These are phyloP conservation scores for Backusella tarrabulga DNA, from an alignment of 192 early-diverging fungal species.

Conservation along the genomic window DNA sequence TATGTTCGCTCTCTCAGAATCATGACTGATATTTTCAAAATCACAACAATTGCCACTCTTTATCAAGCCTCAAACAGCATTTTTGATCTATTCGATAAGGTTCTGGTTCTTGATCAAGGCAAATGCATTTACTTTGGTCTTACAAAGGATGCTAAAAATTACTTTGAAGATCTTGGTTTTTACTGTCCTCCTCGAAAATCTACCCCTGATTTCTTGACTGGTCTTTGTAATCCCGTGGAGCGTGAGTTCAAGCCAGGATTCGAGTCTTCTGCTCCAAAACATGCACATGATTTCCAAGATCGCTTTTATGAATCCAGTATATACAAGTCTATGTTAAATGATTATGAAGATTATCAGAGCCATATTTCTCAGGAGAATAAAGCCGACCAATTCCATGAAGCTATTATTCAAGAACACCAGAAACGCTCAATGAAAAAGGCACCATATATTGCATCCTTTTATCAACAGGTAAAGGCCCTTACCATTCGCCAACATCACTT, in stretches of 20 bases:
- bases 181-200: constrained; percentile 66
- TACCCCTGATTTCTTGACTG: constrained; percentile 71
- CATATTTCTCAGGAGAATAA: constrained; percentile 21
- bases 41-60: constrained; percentile 55
- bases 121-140: constrained; percentile 72
- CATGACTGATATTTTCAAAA: constrained; percentile 65
- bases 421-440: constrained; percentile 43
- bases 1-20: constrained; percentile 74
- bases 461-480: constrained; percentile 58
- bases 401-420: constrained; percentile 57
- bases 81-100: constrained; percentile 70
- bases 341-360: constrained; percentile 45
- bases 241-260: constrained; percentile 52
- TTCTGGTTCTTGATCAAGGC: constrained; percentile 65
- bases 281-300: constrained; percentile 64
- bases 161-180: constrained; percentile 65
- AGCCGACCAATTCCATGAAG: constrained; percentile 38
- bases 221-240: constrained; percentile 61
- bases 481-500: constrained; percentile 66
- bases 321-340: constrained; percentile 31
- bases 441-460: constrained; percentile 66
- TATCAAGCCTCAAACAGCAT: constrained; percentile 79
- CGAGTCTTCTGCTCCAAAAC: constrained; percentile 50
- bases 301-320: constrained; percentile 46
- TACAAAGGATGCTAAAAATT: constrained; percentile 50